Evolutionary conservation across 441 rosid genomes (phyloP), one percentile per base, ranked within the genome.

Genomic region (Bruguiera hainesii): DNA sequence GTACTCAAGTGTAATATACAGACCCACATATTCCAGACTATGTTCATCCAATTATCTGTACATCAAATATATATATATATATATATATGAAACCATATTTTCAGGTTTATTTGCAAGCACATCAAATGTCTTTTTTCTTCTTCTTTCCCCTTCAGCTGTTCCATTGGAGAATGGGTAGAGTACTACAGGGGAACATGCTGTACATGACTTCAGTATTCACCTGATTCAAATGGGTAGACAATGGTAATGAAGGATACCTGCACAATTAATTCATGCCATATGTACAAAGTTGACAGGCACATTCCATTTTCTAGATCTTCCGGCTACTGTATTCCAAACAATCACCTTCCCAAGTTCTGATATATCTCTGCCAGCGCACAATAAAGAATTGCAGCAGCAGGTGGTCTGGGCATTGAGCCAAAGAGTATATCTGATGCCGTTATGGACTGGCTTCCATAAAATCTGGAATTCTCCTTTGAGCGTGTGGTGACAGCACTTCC

Each of bases 351-450:
- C n/a, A 81, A 71, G 78, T 80, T 89, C 66, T 83, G 84, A 56
- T 76, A 89, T 26, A 95, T 84, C 68, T 84, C 93, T 4, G 80
- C 76, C 4, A 92, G 95, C 0, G 93, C 96, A 59, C 73, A 83
- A 67, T 90, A 87, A 48, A 95, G 97, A 30, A 79, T 82, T 56
- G 89, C 89, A 19, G 95, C 98, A 60, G 98, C 98, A 2, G 98
- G 99, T 20, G 98, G 98, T 69, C 72, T 77, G 1, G 97, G 97
- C 80, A 92, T 75, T 8, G 90, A 82, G 62, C 97, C 96, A 7
- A 90, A 95, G 60, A 95, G 87, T 69, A 95, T 84, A 63, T 92
- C 96, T 19, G 85, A 69, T 59, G 95, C 90, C 63, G 80, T 70
- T 64, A 95, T 74, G 18, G 98, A 87, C 51, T 87, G 92, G 74